Base-by-base conservation (phyloP, 176 grass and related monocot species). In the Avena sativa region DNA sequence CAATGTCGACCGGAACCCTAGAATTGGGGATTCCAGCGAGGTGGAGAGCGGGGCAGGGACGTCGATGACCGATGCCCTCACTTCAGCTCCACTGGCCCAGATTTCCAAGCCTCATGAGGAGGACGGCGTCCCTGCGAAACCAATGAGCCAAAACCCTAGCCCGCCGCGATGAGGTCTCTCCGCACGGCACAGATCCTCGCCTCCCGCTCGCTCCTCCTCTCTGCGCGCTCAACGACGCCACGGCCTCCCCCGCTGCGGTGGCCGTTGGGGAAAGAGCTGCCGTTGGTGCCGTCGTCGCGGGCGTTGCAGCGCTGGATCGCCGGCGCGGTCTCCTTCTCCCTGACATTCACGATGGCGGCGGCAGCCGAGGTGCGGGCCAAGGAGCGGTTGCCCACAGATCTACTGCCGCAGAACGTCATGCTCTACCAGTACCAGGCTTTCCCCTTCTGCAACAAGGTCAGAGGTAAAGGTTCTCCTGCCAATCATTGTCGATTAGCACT, bases 371-470 rank as follows among this genome's bases (percentile, higher is more conserved):
- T 85, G 7, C 86, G 89, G 86, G 95, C 95, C 14, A 98, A 98
- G 88, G 96, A 95, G 83, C 81, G 62, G 38, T 90, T 82, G 23
- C 78, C 86, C 28, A 12, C 56, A 11, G 88, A 95, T 85, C 88
- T 91, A 23, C 28, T 98, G 34, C 93, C 91, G 40, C 92, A 91
- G 74, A 89, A 88, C 57, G 91, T 95, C 48, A 89, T 98, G 56
- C 83, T 98, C n/a, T 98, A 98, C 85, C 96, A 98, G 81, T 98
- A 98, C 72, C 89, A 98, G 86, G 96, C 91, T 1, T 98, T 93
- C 86, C 96, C 96, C 68, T 98, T 98, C 89, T 98, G 96, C 82
- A 98, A 98, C 81, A 98, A 98, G 90, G 96, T 98, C 79, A 91
- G 94, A 98, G 96, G 93, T 98, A 19, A 68, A 84, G 81, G 17